These are phyloP conservation scores for Lasiosphaeria miniovina DNA, from an alignment of 495 filamentous ascomycete species.

Conservation along the genomic window DNA sequence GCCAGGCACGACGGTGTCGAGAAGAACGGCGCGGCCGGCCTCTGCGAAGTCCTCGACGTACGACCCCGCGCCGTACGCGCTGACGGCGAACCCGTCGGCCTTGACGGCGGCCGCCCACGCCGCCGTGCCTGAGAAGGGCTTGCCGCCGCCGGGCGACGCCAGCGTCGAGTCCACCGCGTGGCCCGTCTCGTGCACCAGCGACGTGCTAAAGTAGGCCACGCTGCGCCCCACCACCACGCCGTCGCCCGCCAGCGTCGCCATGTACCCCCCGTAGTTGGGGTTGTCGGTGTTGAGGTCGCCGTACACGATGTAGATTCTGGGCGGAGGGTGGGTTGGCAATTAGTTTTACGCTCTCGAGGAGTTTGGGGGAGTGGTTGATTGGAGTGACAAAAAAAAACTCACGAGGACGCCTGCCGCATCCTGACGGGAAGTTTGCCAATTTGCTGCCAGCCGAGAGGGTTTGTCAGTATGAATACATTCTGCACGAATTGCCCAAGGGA, in stretches of 20 bases:
- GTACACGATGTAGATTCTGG: conserved; percentile 14
- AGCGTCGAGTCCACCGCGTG: conserved; percentile 17
- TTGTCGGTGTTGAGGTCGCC: conserved; percentile 10
- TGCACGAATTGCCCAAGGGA: too few relatives aligned
- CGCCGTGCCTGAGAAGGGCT: conserved; percentile 6
- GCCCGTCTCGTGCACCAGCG: conserved; percentile 17
- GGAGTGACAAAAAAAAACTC: background rate
- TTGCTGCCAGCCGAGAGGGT: background rate
- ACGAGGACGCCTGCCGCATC: conserved; percentile 10
- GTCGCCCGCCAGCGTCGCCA: conserved; percentile 5
- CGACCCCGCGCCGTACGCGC: conserved; percentile 14
- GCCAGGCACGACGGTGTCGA: conserved; percentile 14
- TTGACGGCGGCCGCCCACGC: conserved; percentile 7
- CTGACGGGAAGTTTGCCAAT: conserved; percentile 7
- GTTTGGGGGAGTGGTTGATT: background rate
- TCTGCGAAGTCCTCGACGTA: conserved; percentile 18
- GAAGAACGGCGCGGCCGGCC: conserved; percentile 12
- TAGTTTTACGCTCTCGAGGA: background rate
- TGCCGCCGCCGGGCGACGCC: conserved; percentile 9
- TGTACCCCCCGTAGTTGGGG: conserved; percentile 11
- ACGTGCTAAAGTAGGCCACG: conserved; percentile 13
- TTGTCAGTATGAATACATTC: background rate
- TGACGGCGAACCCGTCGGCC: conserved; percentile 15
- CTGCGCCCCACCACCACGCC: conserved; percentile 18
- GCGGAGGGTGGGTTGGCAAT: background rate